These are phyloP conservation scores for Nemania sp. DNA, from an alignment of 2,329 filamentous ascomycete genomes.

Conservation along the genomic window DNA sequence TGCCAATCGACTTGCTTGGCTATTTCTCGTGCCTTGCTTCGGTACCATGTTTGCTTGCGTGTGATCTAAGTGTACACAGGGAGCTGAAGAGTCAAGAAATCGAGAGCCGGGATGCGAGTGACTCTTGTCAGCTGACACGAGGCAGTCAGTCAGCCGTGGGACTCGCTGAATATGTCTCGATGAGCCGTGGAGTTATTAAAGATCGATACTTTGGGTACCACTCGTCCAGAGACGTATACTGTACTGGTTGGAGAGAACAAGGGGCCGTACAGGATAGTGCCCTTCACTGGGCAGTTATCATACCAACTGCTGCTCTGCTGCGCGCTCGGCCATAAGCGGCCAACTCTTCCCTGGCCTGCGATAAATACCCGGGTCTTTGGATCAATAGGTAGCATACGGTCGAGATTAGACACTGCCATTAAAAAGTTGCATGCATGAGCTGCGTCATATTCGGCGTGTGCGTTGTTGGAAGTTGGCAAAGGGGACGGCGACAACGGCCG, in stretches of 20 bases:
- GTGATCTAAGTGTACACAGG: background rate
- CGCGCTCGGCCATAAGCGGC: background rate
- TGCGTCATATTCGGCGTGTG: slow-evolving; percentile 8
- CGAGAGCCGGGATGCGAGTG: too few relatives aligned
- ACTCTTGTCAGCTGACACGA: too few relatives aligned
- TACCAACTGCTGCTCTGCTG: too few relatives aligned
- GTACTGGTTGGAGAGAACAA: too few relatives aligned
- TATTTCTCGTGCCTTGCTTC: slow-evolving; percentile 15
- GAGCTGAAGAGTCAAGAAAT: background rate
- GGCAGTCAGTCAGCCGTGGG: background rate
- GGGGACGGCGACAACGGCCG: slow-evolving; percentile 2
- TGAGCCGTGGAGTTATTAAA: too few relatives aligned
- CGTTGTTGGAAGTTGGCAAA: background rate
- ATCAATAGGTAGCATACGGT: background rate
- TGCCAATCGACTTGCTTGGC: background rate
- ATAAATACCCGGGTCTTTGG: background rate
- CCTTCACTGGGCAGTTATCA: too few relatives aligned
- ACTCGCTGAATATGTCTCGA: background rate
- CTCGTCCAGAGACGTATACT: too few relatives aligned
- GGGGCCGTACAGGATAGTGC: background rate
- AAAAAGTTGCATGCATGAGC: slow-evolving; percentile 11
- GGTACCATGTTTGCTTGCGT: slow-evolving; percentile 20
- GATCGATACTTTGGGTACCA: too few relatives aligned
- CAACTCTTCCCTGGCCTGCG: background rate
- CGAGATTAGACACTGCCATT: background rate